Evolutionary conservation across 2,329 filamentous ascomycete species (phyloP).

Genomic region (Cladophialophora chaetospira): DNA sequence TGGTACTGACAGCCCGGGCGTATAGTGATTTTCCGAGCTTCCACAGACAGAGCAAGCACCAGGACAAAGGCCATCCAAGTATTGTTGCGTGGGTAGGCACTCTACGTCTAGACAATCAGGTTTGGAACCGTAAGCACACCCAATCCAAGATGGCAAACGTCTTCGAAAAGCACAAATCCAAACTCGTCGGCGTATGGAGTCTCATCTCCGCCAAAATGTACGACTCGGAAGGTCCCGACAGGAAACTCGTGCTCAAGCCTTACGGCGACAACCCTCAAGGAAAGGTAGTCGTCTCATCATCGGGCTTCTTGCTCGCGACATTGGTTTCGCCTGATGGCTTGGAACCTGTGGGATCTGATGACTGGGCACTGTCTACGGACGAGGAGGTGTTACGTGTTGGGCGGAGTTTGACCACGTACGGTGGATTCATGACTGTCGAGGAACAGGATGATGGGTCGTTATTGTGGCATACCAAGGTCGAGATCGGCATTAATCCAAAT

Average conservation of each 20-base stretch:
- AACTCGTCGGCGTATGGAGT: slow-evolving; percentile 9
- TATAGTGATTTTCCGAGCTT: no score
- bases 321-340: slow-evolving; percentile 12
- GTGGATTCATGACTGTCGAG: slow-evolving; percentile 16
- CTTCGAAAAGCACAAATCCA: slow-evolving; percentile 11
- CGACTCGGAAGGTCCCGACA: neutral
- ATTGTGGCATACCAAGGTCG: slow-evolving; percentile 24
- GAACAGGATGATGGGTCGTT: slow-evolving; percentile 15
- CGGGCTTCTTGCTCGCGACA: slow-evolving; percentile 23
- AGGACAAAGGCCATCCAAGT: no score
- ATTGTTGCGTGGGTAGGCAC: no score
- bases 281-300: slow-evolving; percentile 20
- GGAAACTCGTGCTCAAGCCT: slow-evolving; percentile 16
- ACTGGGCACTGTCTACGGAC: slow-evolving; percentile 17
- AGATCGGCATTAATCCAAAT: slow-evolving; percentile 23
- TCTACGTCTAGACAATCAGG: no score
- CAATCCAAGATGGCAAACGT: slow-evolving; percentile 7
- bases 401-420: slow-evolving; percentile 17
- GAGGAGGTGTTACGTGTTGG: slow-evolving; percentile 18
- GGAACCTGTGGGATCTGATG: slow-evolving; percentile 2
- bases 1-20: no score
- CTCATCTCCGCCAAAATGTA: slow-evolving; percentile 16
- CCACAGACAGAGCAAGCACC: no score
- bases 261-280: slow-evolving; percentile 23
- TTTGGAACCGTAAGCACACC: no score